Base-by-base conservation (phyloP, 441 rosid genomes). In the Erodium chrysanthum region DNA sequence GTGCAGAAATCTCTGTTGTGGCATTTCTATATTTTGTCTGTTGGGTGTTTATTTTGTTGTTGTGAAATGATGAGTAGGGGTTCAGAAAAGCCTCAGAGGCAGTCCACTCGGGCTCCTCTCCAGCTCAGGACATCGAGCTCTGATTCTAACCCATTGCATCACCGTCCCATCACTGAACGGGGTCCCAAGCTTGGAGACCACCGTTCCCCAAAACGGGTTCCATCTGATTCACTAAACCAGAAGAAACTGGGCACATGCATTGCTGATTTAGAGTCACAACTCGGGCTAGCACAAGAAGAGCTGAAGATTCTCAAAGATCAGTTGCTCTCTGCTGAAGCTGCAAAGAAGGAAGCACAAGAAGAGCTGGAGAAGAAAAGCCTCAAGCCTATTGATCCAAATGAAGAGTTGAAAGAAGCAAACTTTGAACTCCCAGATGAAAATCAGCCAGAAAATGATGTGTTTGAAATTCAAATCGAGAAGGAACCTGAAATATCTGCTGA, bases 211-310 rank as follows among this genome's bases (percentile, higher is more conserved):
- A 82, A 88, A 74, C 84, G 86, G 61, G 81, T 77, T 68, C 73
- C 88, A 66, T 72, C 90, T 37, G 94, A 88, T 70, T 75, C 92
- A 1, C 44, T 80, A 17, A 73, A 84, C 71, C 89, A 80, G 78
- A 92, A 86, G 90, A 92, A 90, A 73, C 87, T 92, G 4, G 94
- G 98, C 3, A 83, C 91, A 0, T 85, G 98, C 35, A 86, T 92
- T 74, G 90, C 92, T 0, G 91, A 86, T 77, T 81, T 90, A 60
- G 98, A 92, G 78, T 86, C 90, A 20, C 98, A 92, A 77, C 88
- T 92, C 44, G 92, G 88, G 71, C 96, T 88, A 70, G 98, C 98
- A n/a, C 96, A 90, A 71, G 83, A 76, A 54, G 96, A 90, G 80
- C 87, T 92, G 40, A 88, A 86, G 84, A 64, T 66, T 74, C 82